These are phyloP conservation scores for Komagataella pseudopastoris DNA, from an alignment of 805 yeast genomes.

Conservation along the genomic window DNA sequence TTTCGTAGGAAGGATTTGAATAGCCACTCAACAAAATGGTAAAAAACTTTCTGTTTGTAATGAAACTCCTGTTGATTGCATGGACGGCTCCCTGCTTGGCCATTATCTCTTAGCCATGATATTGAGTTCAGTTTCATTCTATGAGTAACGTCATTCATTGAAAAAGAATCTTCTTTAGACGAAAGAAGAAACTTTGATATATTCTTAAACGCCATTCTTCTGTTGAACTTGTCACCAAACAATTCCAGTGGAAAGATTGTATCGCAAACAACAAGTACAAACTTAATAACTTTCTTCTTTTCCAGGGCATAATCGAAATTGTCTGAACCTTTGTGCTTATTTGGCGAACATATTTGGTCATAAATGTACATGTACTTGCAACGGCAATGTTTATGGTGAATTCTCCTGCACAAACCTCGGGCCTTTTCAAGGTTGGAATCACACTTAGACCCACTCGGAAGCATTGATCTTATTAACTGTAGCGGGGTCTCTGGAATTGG, in stretches of 20 bases:
- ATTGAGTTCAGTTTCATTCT: constrained; percentile 30
- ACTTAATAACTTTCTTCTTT: constrained; percentile 22
- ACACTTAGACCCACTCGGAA: neutral
- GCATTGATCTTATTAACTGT: neutral
- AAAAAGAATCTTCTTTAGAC: constrained; percentile 21
- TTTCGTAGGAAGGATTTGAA: constrained; percentile 30
- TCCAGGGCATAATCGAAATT: constrained; percentile 21
- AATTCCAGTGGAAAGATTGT: constrained; percentile 34
- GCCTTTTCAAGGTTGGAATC: neutral
- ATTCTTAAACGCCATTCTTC: constrained; percentile 20
- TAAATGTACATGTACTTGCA: constrained; percentile 23
- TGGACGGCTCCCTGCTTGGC: constrained; percentile 4
- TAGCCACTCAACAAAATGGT: constrained; percentile 44
- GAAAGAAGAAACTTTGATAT: constrained; percentile 24
- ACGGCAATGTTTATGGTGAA: constrained; percentile 20
- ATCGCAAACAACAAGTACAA: constrained; percentile 27
- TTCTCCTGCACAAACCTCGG: constrained; percentile 7
- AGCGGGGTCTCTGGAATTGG: neutral
- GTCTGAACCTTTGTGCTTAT: constrained; percentile 1
- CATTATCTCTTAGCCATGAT: constrained; percentile 36
- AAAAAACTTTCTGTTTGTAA: constrained; percentile 22
- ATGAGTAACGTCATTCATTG: constrained; percentile 17
- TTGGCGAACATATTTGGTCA: constrained; percentile 17
- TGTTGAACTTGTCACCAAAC: constrained; percentile 42
- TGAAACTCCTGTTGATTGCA: constrained; percentile 28